phyloP scores from a whole-genome alignment of 495 filamentous ascomycete genomes.

The Zalerion maritima region DNA sequence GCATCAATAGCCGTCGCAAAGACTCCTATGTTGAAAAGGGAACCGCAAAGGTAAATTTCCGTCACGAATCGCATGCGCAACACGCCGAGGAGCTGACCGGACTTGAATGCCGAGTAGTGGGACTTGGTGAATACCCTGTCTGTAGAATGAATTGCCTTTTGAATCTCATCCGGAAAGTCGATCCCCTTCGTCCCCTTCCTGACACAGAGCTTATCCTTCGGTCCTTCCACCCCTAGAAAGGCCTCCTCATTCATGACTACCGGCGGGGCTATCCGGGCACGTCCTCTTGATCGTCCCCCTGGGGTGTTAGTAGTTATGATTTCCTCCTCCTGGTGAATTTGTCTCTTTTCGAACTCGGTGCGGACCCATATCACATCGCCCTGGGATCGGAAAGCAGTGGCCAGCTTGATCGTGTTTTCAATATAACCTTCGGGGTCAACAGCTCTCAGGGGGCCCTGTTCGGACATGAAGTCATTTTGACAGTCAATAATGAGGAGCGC shows the following conservation, averaged over 20 bases:
- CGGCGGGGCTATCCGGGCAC: constrained; percentile 9
- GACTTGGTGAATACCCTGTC: constrained; percentile 67
- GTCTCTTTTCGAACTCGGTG: constrained; percentile 53
- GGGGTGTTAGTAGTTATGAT: constrained; percentile 23
- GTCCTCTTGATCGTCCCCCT: constrained; percentile 8
- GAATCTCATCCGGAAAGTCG: constrained; percentile 48
- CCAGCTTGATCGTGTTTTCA: constrained; percentile 48
- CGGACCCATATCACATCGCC: constrained; percentile 85
- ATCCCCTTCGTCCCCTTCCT: constrained; percentile 45
- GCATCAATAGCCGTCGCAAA: constrained; percentile 90
- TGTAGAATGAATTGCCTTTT: constrained; percentile 36
- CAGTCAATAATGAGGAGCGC: constrained; percentile 76
- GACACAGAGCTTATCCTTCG: constrained; percentile 40
- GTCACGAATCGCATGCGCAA: constrained; percentile 70
- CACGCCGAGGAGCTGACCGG: constrained; percentile 51
- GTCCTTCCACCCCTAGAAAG: constrained; percentile 37
- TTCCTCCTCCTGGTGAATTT: constrained; percentile 36
- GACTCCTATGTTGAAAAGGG: constrained; percentile 76
- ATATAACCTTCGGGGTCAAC: constrained; percentile 50
- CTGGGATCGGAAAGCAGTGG: constrained; percentile 50
- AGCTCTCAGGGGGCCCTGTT: constrained; percentile 53
- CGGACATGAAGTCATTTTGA: constrained; percentile 78
- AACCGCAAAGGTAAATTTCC: constrained; percentile 81
- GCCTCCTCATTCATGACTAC: constrained; percentile 36
- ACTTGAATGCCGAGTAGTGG: constrained; percentile 78